Base-by-base conservation (phyloP, 1,284 basidiomycete species). In the Ustilago sp. region DNA sequence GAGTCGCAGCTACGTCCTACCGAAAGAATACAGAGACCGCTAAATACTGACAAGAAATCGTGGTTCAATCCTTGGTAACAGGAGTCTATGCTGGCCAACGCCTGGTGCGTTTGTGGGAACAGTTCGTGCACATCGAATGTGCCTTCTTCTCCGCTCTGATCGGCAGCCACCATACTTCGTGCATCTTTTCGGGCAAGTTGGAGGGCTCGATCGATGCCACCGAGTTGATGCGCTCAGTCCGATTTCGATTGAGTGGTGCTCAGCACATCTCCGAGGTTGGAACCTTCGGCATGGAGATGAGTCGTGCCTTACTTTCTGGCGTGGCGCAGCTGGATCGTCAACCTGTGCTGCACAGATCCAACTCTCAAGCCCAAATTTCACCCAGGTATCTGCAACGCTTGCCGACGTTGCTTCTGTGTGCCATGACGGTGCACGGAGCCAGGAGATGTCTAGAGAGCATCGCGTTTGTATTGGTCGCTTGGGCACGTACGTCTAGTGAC, bases 41-140 rank as follows among this genome's bases (percentile, higher is more conserved):
- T 31, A 6, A 13, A 3, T 4, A 56, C 39, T 56, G 54, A 56
- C 54, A 28, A 9, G 19, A 28, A n/a, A 3, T 23, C 19, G 8
- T 12, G 12, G 23, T 11, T 45, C 15, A 4, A 32, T 56, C 19
- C 12, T 5, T 34, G 12, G 2, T n/a, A 6, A 13, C 53, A 58
- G 55, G 50, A 2, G 43, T 53, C 7, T 68, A 53, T n/a, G 59
- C 59, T 6, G 59, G 59, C 19, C 54, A 53, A 32, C 66, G 66
- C 6, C 34, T 62, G 5, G 66, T 68, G 8, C 66, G 66, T 13
- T 23, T 62, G 8, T 68, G 66, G 66, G 66, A 62, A 41, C 59
- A 68, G 28, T 35, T 68, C 4, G 19, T 62, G 11, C 59, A 68
- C 35, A 47, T 53, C 35, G 66, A 68, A 41, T 68, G 66, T 38